A percentile compares a stretch with the other conserved stretches of the same genome.
These are phyloP conservation scores for Flaveria bidentis DNA, from an alignment of 129 eudicot genomes.

Conservation along the genomic window DNA sequence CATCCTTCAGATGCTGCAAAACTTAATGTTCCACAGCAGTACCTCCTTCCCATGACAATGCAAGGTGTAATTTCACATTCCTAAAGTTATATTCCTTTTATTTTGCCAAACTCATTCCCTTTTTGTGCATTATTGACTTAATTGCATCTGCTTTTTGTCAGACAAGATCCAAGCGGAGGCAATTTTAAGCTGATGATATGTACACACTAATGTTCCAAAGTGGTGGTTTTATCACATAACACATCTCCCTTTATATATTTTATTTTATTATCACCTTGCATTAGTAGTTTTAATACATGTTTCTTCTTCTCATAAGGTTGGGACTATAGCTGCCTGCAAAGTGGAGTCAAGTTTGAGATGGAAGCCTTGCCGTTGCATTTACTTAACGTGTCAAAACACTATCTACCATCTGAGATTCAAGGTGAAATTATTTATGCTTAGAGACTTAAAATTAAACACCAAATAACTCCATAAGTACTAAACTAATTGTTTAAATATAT, in stretches of 20 bases:
- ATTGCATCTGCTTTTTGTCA: slow-evolving; percentile 24
- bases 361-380: slow-evolving; percentile 84
- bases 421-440: slow-evolving; percentile 18
- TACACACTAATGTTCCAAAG: slow-evolving; percentile 60
- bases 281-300: background rate
- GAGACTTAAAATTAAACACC: background rate
- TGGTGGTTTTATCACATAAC: slow-evolving; percentile 57
- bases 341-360: slow-evolving; percentile 85
- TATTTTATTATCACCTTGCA: background rate
- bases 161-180: slow-evolving; percentile 66
- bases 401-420: slow-evolving; percentile 71
- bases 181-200: slow-evolving; percentile 69
- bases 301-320: slow-evolving; percentile 42
- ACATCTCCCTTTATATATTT: background rate
- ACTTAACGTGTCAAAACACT: slow-evolving; percentile 65
- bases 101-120: too few relatives aligned
- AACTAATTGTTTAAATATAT: background rate
- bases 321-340: slow-evolving; percentile 66
- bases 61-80: too few relatives aligned
- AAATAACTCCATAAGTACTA: background rate
- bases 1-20: too few relatives aligned
- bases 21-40: too few relatives aligned
- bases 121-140: background rate
- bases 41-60: too few relatives aligned
- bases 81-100: too few relatives aligned